These are phyloP conservation scores for Hibiscus syriacus DNA, from an alignment of 345 rosid species.

Conservation along the genomic window DNA sequence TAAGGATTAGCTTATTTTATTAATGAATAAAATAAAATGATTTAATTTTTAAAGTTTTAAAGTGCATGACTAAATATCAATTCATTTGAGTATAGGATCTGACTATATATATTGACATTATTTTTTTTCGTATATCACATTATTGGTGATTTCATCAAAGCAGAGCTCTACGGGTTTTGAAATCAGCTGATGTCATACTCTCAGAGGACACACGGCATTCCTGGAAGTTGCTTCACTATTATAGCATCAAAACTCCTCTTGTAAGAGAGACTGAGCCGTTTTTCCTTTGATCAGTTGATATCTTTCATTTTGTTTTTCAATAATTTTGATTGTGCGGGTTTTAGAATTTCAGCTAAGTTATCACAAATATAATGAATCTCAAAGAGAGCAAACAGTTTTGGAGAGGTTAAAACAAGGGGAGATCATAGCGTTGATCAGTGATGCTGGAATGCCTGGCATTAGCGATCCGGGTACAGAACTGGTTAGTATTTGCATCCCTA, in stretches of 20 bases:
- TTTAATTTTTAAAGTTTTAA: no score
- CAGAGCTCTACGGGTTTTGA: conserved; percentile 81
- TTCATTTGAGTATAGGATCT: no score
- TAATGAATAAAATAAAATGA: no score
- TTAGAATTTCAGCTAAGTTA: conserved; percentile 86
- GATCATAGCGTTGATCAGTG: conserved; percentile 75
- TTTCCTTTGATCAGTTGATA: no score
- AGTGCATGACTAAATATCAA: no score
- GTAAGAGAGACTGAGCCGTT: conserved; percentile 30
- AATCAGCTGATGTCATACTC: conserved; percentile 76
- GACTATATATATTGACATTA: no score
- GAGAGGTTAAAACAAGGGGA: conserved; percentile 69
- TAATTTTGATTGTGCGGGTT: conserved; percentile 27
- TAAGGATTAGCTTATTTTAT: no score
- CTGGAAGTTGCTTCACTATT: conserved; percentile 74
- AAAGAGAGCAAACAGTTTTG: conserved; percentile 64
- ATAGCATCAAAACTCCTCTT: conserved; percentile 65
- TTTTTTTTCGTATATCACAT: no score
- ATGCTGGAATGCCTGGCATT: conserved; percentile 86
- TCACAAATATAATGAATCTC: conserved; percentile 87
- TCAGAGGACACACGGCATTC: conserved; percentile 90
- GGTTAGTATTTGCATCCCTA: conserved; percentile 32
- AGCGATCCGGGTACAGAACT: conserved; percentile 88
- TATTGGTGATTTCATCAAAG: no score
- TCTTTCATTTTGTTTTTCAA: no score